A percentile compares a stretch with the other conserved stretches of the same genome.
These are phyloP conservation scores for Neurospora africana DNA, from an alignment of 495 filamentous ascomycete genomes.

Conservation along the genomic window DNA sequence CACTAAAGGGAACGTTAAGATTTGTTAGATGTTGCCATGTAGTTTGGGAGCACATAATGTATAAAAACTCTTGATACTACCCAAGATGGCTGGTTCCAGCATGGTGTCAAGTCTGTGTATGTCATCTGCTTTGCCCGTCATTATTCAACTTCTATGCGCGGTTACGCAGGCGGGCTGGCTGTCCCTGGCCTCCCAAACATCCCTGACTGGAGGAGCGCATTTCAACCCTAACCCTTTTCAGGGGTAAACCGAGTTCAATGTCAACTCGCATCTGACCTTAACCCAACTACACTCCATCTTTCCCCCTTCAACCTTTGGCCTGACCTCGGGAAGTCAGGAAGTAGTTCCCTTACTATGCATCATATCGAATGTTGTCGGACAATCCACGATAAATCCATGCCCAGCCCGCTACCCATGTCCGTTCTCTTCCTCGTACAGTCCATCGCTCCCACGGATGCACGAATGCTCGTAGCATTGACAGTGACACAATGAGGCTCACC, in stretches of 20 bases:
- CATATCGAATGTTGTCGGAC: not conserved
- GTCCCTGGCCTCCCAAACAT: not conserved
- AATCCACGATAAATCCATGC: not conserved
- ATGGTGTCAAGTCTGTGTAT: not conserved
- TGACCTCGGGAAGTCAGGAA: not conserved
- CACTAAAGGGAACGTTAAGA: constrained; percentile 34
- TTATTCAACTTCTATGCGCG: not conserved
- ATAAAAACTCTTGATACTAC: not conserved
- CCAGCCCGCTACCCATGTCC: not conserved
- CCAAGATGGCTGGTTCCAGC: not conserved
- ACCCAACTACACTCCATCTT: not conserved
- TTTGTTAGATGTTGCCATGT: not conserved
- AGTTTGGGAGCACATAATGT: not conserved
- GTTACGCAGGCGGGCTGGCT: not conserved
- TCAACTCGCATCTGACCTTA: not conserved
- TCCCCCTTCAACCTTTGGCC: not conserved
- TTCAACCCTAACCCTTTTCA: not conserved
- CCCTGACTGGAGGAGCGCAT: not conserved
- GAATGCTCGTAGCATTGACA: not conserved
- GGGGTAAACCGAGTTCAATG: not conserved
- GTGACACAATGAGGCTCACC: not conserved
- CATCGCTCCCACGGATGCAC: not conserved
- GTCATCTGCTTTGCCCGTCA: not conserved
- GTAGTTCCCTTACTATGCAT: not conserved
- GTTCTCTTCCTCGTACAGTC: not conserved